Evolutionary conservation across 371 early-diverging fungal genomes (phyloP), one percentile per base, ranked within the genome.

Genomic region (Mucor sp.): DNA sequence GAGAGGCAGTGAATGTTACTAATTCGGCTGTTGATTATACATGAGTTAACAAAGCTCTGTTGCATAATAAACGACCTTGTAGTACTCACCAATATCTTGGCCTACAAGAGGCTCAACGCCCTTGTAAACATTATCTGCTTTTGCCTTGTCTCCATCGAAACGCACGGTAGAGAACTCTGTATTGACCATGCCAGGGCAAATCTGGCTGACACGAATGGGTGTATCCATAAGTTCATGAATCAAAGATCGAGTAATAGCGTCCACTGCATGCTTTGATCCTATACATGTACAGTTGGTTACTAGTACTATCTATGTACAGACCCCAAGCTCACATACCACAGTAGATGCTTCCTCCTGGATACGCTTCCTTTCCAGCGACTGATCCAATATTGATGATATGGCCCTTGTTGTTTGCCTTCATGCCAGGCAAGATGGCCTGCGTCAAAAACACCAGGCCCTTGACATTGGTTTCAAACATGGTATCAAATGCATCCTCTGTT

Each of bases 111-210:
- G 93, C 19, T 87, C 72, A 4, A 91, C 63, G 0, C 97, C 95
- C 59, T 87, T 82, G 74, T 94, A 95, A 0, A 94, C 93, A n/a
- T 75, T 76, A 50, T 90, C 92, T 0, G 96, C 95, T 71, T 84
- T 89, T n/a, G 74, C 69, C 72, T 89, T 87, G 72, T 96, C 94
- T 0, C 97, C 96, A 25, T 75, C 64, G 79, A 92, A 96, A 17
- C 97, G 85, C 19, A 97, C 85, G 11, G 91, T 81, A 17, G 93
- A 93, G 85, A 97, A 97, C 73, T 97, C 96, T 0, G 97, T 97
- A 75, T 97, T 92, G 0, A 94, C 96, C 85, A 93, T 75, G 43
- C 94, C 93, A 47, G 94, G 93, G 39, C 81, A 82, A 35, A 94
- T 89, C 65, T 87, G 85, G 8, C 89, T 89, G 15, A 94, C 90